Percentiles rank a stretch among this genome's conserved stretches.
Conservation (phyloP, 2,329 filamentous ascomycete species). For the Ceratocystis destructans region DNA sequence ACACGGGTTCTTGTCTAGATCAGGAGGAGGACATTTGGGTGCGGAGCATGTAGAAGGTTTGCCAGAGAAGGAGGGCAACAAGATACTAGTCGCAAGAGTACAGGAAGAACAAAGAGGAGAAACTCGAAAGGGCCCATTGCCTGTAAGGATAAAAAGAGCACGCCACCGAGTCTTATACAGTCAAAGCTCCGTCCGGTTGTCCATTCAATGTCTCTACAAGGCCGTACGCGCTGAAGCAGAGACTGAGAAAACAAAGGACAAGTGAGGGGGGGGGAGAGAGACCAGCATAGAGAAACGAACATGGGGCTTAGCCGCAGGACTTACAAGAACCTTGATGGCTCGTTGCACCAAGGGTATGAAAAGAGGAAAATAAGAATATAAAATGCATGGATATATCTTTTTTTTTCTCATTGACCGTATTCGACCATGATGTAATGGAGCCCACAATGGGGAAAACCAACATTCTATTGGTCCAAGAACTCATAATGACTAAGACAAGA, state of each 20-base stretch:
- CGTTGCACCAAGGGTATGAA: not conserved
- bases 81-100: not conserved
- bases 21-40: not conserved
- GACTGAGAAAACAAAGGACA: not conserved
- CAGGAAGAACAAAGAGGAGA: not conserved
- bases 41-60: not conserved
- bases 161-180: not conserved
- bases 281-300: not conserved
- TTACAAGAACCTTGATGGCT: slow-evolving; percentile 17
- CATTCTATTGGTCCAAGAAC: not conserved
- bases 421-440: not conserved
- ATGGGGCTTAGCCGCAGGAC: not conserved
- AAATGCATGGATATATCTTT: not conserved
- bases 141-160: not conserved
- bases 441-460: not conserved
- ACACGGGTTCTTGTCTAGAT: slow-evolving; percentile 4
- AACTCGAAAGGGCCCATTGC: not conserved
- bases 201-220: not conserved
- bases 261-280: not conserved
- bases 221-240: not conserved
- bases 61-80: not conserved
- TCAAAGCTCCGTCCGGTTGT: not conserved
- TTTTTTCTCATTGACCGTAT: not conserved
- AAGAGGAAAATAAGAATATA: not conserved
- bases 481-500: not conserved